These are phyloP conservation scores for Scenedesmus sp. DNA, from an alignment of 163 green algal genomes.

Conservation along the genomic window DNA sequence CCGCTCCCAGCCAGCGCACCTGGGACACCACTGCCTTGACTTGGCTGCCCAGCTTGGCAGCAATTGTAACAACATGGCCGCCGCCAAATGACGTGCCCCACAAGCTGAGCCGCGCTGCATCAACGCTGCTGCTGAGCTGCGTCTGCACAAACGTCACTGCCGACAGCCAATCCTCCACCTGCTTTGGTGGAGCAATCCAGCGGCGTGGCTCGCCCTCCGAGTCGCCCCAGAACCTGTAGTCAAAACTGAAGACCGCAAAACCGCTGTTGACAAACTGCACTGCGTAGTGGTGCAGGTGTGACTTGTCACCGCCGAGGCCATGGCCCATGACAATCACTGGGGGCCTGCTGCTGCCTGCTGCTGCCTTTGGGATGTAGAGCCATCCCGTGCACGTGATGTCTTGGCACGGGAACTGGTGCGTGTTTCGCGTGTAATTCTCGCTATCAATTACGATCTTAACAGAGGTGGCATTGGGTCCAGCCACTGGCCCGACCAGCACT, in stretches of 20 bases:
- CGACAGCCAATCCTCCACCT: slow-evolving; percentile 52
- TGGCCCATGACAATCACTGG: slow-evolving; percentile 46
- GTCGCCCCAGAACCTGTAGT: slow-evolving; percentile 50
- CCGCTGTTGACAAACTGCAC: background rate
- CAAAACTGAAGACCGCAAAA: slow-evolving; percentile 35
- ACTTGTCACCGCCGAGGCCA: slow-evolving; percentile 29
- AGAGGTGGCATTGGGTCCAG: background rate
- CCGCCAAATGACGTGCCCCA: slow-evolving; percentile 48
- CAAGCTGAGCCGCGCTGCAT: slow-evolving; percentile 25
- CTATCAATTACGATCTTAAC: background rate
- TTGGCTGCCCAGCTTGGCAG: slow-evolving; percentile 22
- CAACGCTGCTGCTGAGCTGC: slow-evolving; percentile 30
- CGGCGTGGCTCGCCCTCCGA: slow-evolving; percentile 46
- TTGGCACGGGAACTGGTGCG: slow-evolving; percentile 5
- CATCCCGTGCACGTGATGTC: slow-evolving; percentile 1
- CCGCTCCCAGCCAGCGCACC: background rate
- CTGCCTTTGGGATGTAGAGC: slow-evolving; percentile 23
- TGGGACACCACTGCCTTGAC: slow-evolving; percentile 49
- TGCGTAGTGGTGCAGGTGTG: slow-evolving; percentile 3
- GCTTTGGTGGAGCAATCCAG: slow-evolving; percentile 18
- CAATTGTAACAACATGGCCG: slow-evolving; percentile 44
- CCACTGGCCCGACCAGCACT: background rate
- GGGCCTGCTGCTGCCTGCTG: slow-evolving; percentile 11
- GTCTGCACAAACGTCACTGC: slow-evolving; percentile 43
- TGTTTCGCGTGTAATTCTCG: background rate